A percentile compares a stretch with the other conserved stretches of the same genome.
Conservation (phyloP, 2,329 filamentous ascomycete genomes). For the Bipolaris oryzae region DNA sequence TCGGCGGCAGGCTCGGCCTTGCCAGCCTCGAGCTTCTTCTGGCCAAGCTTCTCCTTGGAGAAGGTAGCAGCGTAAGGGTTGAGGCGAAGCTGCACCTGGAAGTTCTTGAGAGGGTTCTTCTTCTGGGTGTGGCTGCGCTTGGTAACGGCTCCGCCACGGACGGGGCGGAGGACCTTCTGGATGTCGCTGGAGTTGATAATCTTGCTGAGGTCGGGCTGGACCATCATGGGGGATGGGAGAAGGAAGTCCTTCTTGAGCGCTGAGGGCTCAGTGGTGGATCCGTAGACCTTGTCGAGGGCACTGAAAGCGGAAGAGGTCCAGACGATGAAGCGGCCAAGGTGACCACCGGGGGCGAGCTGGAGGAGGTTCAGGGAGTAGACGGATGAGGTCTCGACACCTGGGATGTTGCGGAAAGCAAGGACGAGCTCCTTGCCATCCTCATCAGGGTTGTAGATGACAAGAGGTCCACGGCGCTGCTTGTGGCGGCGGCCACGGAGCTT, state of each 20-base stretch:
- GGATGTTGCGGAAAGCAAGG: constrained; percentile 96
- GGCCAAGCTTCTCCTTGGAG: constrained; percentile 81
- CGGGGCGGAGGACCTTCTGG: constrained; percentile 90
- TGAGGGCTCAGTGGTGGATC: constrained; percentile 85
- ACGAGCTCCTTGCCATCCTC: constrained; percentile 93
- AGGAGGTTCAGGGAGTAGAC: constrained; percentile 97
- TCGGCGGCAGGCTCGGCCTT: constrained; percentile 65
- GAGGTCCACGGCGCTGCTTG: constrained; percentile 96
- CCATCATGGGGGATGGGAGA: constrained; percentile 88
- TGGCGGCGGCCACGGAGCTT: constrained; percentile 96
- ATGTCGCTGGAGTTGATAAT: constrained; percentile 99
- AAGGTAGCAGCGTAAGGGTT: constrained; percentile 97
- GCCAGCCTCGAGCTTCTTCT: constrained; percentile 66
- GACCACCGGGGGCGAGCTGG: constrained; percentile 97
- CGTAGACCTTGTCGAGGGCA: constrained; percentile 96
- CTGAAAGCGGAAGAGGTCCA: constrained; percentile 98
- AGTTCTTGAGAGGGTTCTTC: constrained; percentile 99
- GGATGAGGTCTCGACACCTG: constrained; percentile 94
- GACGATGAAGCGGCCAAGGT: constrained; percentile 98
- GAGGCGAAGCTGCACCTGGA: constrained; percentile 96
- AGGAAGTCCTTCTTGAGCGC: constrained; percentile 99
- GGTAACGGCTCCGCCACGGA: constrained; percentile 86
- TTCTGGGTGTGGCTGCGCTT: constrained; percentile 94
- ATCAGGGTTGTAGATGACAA: constrained; percentile 96
- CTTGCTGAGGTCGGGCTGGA: constrained; percentile 93